Evolutionary conservation across 2,329 filamentous ascomycete species (phyloP).

Genomic region (Chaetomiaceae sp.): DNA sequence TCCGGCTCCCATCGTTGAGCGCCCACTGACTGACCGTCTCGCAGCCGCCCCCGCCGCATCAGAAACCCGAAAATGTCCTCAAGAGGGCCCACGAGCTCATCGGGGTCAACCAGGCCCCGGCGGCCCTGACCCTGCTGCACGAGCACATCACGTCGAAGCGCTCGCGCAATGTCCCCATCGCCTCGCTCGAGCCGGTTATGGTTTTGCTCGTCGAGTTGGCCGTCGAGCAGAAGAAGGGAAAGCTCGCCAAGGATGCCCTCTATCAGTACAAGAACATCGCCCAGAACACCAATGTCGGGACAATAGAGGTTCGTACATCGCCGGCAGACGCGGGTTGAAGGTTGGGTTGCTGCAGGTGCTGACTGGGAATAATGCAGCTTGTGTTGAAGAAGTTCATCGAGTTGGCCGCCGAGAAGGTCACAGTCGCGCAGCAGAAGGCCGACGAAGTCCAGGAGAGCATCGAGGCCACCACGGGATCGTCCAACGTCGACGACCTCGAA

Average conservation of each 20-base stretch:
- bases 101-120: slow-evolving; percentile 87
- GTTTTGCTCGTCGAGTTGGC: slow-evolving; percentile 93
- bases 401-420: slow-evolving; percentile 92
- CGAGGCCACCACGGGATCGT: slow-evolving; percentile 65
- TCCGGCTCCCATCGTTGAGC: slow-evolving; percentile 5
- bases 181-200: slow-evolving; percentile 96
- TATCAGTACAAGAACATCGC: slow-evolving; percentile 99
- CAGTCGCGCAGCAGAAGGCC: slow-evolving; percentile 90
- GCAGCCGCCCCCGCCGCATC: slow-evolving; percentile 87
- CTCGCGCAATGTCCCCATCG: slow-evolving; percentile 94
- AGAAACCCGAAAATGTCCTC: slow-evolving; percentile 98
- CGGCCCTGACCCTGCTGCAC: slow-evolving; percentile 90
- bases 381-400: slow-evolving; percentile 98
- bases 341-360: not conserved
- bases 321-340: not conserved
- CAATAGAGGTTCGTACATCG: slow-evolving; percentile 71
- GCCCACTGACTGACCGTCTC: slow-evolving; percentile 19
- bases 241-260: slow-evolving; percentile 95
- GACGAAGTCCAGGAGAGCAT: slow-evolving; percentile 88
- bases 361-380: slow-evolving; percentile 45
- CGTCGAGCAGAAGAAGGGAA: slow-evolving; percentile 96
- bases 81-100: slow-evolving; percentile 98
- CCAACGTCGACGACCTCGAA: slow-evolving; percentile 90
- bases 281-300: slow-evolving; percentile 97
- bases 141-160: slow-evolving; percentile 99